Base-by-base conservation (phyloP, 768 basidiomycete species). In the Serpula lacrymans region DNA sequence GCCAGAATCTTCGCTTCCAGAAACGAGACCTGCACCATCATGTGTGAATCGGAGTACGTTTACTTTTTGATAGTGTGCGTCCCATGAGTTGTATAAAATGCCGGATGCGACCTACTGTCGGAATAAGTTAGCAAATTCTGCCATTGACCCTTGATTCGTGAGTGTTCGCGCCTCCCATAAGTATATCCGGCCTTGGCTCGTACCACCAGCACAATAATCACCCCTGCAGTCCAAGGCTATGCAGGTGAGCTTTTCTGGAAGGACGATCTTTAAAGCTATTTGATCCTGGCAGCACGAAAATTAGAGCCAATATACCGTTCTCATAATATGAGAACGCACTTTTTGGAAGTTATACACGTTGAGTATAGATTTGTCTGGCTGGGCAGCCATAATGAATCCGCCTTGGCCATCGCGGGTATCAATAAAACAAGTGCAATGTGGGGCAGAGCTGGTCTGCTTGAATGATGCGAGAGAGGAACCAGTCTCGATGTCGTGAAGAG, bases 81-180 rank as follows among this genome's bases (percentile, higher is more conserved):
- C 94, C 81, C 93, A 93, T 1, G 88, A 77, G 50, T 85, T 81
- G 69, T 82, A 91, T 33, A 97, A 68, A 39, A 94, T 82, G n/a
- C 94, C 94, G n/a, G 94, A 96, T 8, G 86, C 72, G 49, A 91
- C 72, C 92, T 96, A 64, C 45, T 59, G 16, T 49, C 55, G 43
- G 39, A 44, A 40, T n/a, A n/a, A n/a, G n/a, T 22, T 20, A 29
- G 20, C 41, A 6, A 9, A 23, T 17, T 13, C 7, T 14, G 16
- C 9, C 33, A 3, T 13, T 9, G 20, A 13, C 21, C 12, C 22
- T 29, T 18, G 24, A 18, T 22, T 18, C 8, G n/a, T 23, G n/a
- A n/a, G n/a, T n/a, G n/a, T n/a, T 74, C 82, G 53, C 49, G 84
- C 93, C 87, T 97, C 94, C 96, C 96, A 99, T 1, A 99, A 65